Evolutionary conservation across 177 flowering plant species (phyloP).

Genomic region (Tripterygium wilfordii): DNA sequence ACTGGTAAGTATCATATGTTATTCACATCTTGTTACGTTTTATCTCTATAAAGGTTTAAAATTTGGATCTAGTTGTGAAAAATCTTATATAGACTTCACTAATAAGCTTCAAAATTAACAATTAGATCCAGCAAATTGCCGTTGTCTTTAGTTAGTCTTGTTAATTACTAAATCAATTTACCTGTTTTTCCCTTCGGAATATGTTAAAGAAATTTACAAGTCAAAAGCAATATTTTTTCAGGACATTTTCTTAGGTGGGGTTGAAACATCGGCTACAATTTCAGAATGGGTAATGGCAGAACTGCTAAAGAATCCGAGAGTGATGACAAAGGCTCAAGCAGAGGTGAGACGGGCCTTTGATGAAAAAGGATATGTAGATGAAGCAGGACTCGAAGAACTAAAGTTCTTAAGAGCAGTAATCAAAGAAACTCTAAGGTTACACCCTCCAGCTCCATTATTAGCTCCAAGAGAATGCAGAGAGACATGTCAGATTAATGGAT

Average conservation of each 20-base stretch:
- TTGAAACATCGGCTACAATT: constrained; percentile 33
- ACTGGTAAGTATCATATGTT: constrained; percentile 10
- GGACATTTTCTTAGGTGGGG: constrained; percentile 22
- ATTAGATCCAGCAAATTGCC: too few species aligned
- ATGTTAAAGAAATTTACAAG: too few species aligned
- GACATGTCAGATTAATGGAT: constrained; percentile 29
- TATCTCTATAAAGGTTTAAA: too few species aligned
- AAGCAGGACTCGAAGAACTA: constrained; percentile 15
- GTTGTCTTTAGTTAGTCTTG: too few species aligned
- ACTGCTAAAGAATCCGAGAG: constrained; percentile 28
- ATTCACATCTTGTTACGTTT: background rate
- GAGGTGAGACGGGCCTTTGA: constrained; percentile 32
- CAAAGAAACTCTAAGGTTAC: constrained; percentile 40
- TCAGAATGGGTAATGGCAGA: constrained; percentile 45
- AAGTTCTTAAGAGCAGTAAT: constrained; percentile 27
- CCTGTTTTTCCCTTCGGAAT: too few species aligned
- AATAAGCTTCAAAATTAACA: too few species aligned
- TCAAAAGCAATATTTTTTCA: constrained; percentile 6
- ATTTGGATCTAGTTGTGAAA: too few species aligned
- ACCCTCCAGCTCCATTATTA: constrained; percentile 32
- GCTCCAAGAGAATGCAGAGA: constrained; percentile 35
- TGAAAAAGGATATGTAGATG: constrained; percentile 11
- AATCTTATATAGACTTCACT: too few species aligned
- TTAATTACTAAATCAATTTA: too few species aligned
- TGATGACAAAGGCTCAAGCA: constrained; percentile 35